A percentile compares a stretch with the other conserved stretches of the same genome.
These are phyloP conservation scores for Lasiodiplodia theobromae DNA, from an alignment of 2,329 filamentous ascomycete genomes.

Conservation along the genomic window DNA sequence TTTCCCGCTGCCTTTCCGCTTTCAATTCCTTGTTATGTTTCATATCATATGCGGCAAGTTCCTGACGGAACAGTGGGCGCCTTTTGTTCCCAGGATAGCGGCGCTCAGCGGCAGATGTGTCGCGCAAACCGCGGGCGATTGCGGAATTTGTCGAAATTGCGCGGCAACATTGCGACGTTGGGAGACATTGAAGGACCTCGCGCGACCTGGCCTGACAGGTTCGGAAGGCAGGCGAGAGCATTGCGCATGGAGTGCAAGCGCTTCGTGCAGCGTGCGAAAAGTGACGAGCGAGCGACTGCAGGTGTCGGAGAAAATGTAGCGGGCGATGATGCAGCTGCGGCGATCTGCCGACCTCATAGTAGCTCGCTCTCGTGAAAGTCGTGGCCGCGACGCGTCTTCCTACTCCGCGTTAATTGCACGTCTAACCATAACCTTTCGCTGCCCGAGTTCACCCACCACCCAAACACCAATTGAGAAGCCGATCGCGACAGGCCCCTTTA, in stretches of 20 bases:
- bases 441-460: neutral
- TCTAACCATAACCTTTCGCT: neutral
- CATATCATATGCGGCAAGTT: neutral
- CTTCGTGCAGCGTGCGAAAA: neutral
- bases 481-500: neutral
- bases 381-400: constrained; percentile 23
- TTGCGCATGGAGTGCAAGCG: neutral
- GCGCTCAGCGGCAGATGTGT: constrained; percentile 21
- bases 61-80: constrained; percentile 5
- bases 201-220: constrained; percentile 2
- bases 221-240: neutral
- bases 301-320: neutral
- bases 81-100: neutral
- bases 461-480: neutral
- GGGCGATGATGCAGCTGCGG: constrained; percentile 6
- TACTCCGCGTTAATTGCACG: neutral
- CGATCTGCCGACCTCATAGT: neutral
- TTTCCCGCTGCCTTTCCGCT: too few relatives aligned
- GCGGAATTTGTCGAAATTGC: constrained; percentile 69
- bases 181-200: neutral
- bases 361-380: neutral
- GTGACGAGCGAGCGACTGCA: neutral
- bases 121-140: constrained; percentile 71
- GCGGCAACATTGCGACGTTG: constrained; percentile 37
- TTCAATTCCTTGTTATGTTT: neutral